These are phyloP conservation scores for Moringa oleifera DNA, from an alignment of 345 rosid genomes.

Conservation along the genomic window DNA sequence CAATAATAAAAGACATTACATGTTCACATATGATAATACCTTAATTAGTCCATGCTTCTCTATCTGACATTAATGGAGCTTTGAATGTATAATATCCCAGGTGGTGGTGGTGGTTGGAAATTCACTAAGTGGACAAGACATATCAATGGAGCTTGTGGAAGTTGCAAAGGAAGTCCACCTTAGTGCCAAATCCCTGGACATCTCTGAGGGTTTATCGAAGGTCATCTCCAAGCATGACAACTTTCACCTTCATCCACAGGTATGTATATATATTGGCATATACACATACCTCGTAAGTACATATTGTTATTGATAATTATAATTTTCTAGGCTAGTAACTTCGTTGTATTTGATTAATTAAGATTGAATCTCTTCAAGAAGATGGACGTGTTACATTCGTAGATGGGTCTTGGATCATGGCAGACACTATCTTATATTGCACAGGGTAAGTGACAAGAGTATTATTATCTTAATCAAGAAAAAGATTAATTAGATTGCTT, in stretches of 20 bases:
- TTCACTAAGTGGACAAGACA: constrained; percentile 83
- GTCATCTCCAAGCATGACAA: constrained; percentile 59
- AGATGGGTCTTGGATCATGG: constrained; percentile 56
- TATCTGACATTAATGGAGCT: too few species aligned
- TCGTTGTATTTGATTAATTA: too few species aligned
- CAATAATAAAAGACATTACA: too few species aligned
- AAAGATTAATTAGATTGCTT: not conserved
- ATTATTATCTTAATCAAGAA: not conserved
- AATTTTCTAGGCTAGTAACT: too few species aligned
- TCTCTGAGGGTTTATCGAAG: constrained; percentile 63
- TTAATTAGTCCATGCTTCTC: too few species aligned
- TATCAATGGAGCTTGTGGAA: constrained; percentile 79
- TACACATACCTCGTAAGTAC: too few species aligned
- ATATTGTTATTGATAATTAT: too few species aligned
- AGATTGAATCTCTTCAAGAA: constrained; percentile 61
- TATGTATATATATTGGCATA: constrained; percentile 16
- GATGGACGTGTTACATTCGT: constrained; percentile 62
- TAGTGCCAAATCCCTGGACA: constrained; percentile 53
- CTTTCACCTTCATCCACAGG: constrained; percentile 63
- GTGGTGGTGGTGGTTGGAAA: constrained; percentile 81
- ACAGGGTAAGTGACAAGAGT: constrained; percentile 56
- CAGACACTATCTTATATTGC: constrained; percentile 79
- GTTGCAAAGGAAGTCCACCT: constrained; percentile 76
- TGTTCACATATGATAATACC: not conserved
- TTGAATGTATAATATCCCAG: too few species aligned